Evolutionary conservation across 148 eudicot species (phyloP), one percentile per base, ranked within the genome.

Genomic region (Limonium bicolor): DNA sequence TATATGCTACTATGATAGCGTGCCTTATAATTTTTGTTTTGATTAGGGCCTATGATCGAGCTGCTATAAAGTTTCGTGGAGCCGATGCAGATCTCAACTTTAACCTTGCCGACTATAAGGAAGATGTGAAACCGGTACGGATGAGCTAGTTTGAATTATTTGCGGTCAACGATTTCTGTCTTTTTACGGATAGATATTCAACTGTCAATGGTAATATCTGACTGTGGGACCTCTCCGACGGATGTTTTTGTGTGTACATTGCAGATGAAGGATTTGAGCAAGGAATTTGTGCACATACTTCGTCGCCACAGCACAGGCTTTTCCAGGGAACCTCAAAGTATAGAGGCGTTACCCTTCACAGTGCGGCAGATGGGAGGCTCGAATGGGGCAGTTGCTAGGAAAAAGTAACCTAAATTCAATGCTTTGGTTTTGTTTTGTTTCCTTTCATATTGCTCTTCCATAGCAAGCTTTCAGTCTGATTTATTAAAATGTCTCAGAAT

Each of bases 41-140:
- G 28, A 46, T 11, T 65, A 86, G 96, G 61, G 96, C 96, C 15
- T 81, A 86, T 59, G 96, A 86, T 60, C 64, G 96, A 27, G 96
- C 96, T 27, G 96, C 96, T 4, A 75, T 86, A 26, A 86, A 86
- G 66, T 86, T 86, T 34, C 69, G 96, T 25, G 96, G 96, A 34
- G 76, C 75, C 35, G 93, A 86, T 63, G 96, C 96, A 58, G 96
- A 86, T 60, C 77, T 86, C 36, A 86, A 86, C 53, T 86, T 86
- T 29, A 61, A 33, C 16, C 42, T 74, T 7, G 53, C 33, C 46
- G 93, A 86, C 49, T 86, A 86, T 60, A 83, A 75, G 5, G 93
- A 86, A 36, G 95, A 86, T 48, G 70, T 86, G 83, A 64, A 59
- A 20, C 87, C 80, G 82, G 95, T 85, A n/a, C n/a, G n/a, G n/a